Percentiles rank a stretch among this genome's conserved stretches.
Conservation (phyloP, 352 stramenopile genomes). For the Phytophthora chlamydospora region DNA sequence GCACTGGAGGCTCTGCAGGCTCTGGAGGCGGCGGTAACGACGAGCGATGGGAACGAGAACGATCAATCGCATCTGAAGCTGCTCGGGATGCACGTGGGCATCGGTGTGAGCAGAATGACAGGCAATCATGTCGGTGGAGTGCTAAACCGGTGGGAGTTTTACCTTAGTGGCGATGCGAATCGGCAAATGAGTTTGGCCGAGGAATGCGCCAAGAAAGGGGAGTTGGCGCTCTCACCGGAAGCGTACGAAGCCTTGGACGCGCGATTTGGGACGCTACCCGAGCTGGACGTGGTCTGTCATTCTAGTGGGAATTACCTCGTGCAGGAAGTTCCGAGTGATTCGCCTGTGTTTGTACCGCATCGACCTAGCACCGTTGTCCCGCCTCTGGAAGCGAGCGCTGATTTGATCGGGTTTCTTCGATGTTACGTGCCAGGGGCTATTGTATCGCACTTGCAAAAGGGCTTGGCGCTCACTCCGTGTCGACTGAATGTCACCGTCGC, state of each 20-base stretch:
- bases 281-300: slow-evolving; percentile 32
- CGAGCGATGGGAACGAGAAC: slow-evolving; percentile 14
- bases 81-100: slow-evolving; percentile 84
- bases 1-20: slow-evolving; percentile 63
- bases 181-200: slow-evolving; percentile 80
- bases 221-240: slow-evolving; percentile 76
- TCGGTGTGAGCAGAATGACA: slow-evolving; percentile 77
- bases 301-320: slow-evolving; percentile 62
- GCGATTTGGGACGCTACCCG: slow-evolving; percentile 20
- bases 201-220: slow-evolving; percentile 64
- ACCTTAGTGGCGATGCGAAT: slow-evolving; percentile 83
- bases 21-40: slow-evolving; percentile 25
- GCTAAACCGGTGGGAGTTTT: slow-evolving; percentile 88
- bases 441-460: slow-evolving; percentile 70
- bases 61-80: slow-evolving; percentile 28
- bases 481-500: slow-evolving; percentile 73
- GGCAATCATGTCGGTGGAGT: slow-evolving; percentile 86
- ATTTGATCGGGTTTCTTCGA: slow-evolving; percentile 66
- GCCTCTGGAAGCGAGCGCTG: slow-evolving; percentile 28
- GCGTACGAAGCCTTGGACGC: slow-evolving; percentile 46
- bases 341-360: background rate
- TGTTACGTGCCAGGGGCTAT: slow-evolving; percentile 77
- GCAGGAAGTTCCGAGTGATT: slow-evolving; percentile 20
- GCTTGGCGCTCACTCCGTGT: slow-evolving; percentile 65
- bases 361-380: background rate